Evolutionary conservation across 768 basidiomycete species (phyloP), one percentile per base, ranked within the genome.

Genomic region (Boletus bicolor): DNA sequence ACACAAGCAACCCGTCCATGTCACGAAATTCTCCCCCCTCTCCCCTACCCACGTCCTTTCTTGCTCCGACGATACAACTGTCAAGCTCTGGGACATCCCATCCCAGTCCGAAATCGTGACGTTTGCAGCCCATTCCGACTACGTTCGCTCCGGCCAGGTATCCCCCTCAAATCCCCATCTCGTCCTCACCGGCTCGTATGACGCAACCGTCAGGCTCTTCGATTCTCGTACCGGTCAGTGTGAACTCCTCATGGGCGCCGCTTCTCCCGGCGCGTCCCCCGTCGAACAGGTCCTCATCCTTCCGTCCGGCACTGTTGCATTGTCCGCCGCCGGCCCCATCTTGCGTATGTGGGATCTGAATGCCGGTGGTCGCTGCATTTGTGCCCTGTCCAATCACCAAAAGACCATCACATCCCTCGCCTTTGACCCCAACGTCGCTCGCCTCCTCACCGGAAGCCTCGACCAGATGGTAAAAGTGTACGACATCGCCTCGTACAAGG

Each of bases 391-490:
- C 36, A 98, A 98, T 75, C 97, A 99, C 69, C 96, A 98, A 74
- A 99, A 99, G 76, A 94, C 97, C 3, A 83, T 99, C 53, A 98
- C 96, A 0, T 82, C 92, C 15, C 79, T 97, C 42, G 77, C 92
- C 1, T 93, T 95, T 71, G 87, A 93, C 67, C 67, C 87, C 32
- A 80, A 77, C 48, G 85, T 89, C 28, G 82, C 84, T 61, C 82
- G 94, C 37, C 79, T 98, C 2, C 77, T 99, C 44, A 93, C 92
- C 0, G 97, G 93, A 32, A 85, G 91, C 42, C 77, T 99, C 58
- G 97, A 99, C 70, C 94, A 96, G 62, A 90, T 99, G 89, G 92
- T 98, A 55, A 99, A 99, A 74, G 95, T 98, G 35, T 99, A 98
- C 75, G 96, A 98, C 72, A 85, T 95, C 37, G 84, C 89, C 68